Conservation (phyloP, 148 eudicot genomes). For the Rhododendron molle region DNA sequence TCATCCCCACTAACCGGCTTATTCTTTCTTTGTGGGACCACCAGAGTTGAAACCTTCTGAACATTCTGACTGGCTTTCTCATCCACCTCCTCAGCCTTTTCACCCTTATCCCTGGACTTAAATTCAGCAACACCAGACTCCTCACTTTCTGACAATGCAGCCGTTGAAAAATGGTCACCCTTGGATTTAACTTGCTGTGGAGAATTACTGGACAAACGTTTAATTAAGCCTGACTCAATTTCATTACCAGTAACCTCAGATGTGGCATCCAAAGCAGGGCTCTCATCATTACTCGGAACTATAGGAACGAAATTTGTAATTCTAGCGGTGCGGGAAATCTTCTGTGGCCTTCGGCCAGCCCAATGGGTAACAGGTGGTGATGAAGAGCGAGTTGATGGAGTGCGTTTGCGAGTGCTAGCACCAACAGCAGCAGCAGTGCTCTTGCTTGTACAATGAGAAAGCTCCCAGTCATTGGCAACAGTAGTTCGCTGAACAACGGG, state of each 20-base stretch:
- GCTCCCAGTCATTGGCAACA: slow-evolving; percentile 50
- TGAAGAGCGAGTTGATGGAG: slow-evolving; percentile 44
- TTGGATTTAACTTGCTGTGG: slow-evolving; percentile 48
- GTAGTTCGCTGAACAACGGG: slow-evolving; percentile 33
- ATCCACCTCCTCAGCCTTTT: slow-evolving; percentile 42
- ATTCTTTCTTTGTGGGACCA: slow-evolving; percentile 50
- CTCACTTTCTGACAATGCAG: slow-evolving; percentile 64
- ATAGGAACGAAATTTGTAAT: slow-evolving; percentile 53
- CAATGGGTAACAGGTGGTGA: slow-evolving; percentile 62
- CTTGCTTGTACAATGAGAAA: slow-evolving; percentile 48
- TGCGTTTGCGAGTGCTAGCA: slow-evolving; percentile 47
- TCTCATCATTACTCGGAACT: slow-evolving; percentile 39
- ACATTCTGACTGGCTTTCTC: slow-evolving; percentile 42
- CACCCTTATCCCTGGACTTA: slow-evolving; percentile 41
- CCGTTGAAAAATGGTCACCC: slow-evolving; percentile 36
- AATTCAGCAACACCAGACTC: slow-evolving; percentile 59
- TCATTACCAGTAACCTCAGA: slow-evolving; percentile 43
- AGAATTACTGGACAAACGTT: slow-evolving; percentile 39
- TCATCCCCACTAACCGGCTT: slow-evolving; percentile 38
- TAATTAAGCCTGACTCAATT: slow-evolving; percentile 29
- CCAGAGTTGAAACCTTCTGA: slow-evolving; percentile 44
- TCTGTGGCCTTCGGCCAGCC: slow-evolving; percentile 62
- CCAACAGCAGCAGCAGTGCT: slow-evolving; percentile 29
- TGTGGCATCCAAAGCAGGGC: slow-evolving; percentile 30
- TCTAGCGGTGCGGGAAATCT: slow-evolving; percentile 64